Evolutionary conservation across 805 yeast species (phyloP).

Genomic region (Grigorovia yakushimaensis): DNA sequence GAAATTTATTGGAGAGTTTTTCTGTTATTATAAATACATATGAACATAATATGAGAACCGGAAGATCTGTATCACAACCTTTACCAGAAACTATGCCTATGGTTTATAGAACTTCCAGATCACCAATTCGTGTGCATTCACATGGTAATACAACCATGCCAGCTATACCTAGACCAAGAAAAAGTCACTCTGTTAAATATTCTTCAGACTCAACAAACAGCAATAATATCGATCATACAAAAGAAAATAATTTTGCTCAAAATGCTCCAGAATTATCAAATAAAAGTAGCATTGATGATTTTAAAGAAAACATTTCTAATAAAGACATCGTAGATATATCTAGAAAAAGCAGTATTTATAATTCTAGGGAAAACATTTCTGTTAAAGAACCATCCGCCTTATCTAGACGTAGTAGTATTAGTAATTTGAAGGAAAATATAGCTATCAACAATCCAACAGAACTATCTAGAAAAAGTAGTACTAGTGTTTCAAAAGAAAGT

Average conservation of each 20-base stretch:
- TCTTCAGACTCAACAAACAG: not conserved
- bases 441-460: not conserved
- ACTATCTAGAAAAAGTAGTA: not conserved
- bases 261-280: not conserved
- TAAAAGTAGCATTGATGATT: not conserved
- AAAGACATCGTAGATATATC: not conserved
- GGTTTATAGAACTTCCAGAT: not conserved
- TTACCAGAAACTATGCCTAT: not conserved
- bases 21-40: conserved; percentile 18
- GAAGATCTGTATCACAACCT: conserved; percentile 4
- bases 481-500: not conserved
- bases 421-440: not conserved
- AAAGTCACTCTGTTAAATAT: conserved; percentile 18
- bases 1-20: conserved; percentile 46
- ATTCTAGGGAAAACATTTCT: not conserved
- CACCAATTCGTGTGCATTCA: not conserved
- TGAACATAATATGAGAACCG: conserved; percentile 6
- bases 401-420: not conserved
- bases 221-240: not conserved
- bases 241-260: not conserved
- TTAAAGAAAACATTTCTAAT: too few relatives aligned
- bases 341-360: not conserved
- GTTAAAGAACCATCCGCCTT: too few relatives aligned
- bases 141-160: conserved; percentile 8
- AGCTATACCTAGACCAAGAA: conserved; percentile 21